Percentiles rank a stretch among this genome's conserved stretches.
phyloP scores from a whole-genome alignment of 495 filamentous ascomycete genomes.

The Viridothelium virens region DNA sequence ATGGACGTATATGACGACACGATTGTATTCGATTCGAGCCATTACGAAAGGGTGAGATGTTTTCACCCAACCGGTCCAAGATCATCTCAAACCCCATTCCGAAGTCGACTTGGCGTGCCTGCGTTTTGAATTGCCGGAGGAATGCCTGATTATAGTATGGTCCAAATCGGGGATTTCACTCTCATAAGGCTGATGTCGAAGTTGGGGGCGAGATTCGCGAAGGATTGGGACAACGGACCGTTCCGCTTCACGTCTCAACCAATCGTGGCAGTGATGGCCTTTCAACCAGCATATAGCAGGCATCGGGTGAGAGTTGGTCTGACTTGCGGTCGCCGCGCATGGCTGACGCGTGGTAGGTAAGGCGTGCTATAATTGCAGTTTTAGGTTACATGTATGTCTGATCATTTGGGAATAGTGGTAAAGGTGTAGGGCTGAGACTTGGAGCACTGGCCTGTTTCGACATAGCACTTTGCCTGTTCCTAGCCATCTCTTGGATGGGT shows the following conservation, averaged over 20 bases:
- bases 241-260: conserved; percentile 1
- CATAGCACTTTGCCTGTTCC: background rate
- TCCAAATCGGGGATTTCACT: background rate
- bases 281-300: background rate
- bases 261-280: background rate
- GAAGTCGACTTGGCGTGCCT: background rate
- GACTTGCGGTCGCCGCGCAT: background rate
- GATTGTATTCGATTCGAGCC: background rate
- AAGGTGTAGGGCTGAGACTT: background rate
- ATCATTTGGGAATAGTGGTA: background rate
- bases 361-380: too few relatives aligned
- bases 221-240: conserved; percentile 1
- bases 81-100: background rate
- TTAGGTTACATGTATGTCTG: background rate
- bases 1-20: conserved; percentile 8
- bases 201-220: background rate
- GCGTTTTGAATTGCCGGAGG: background rate
- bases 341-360: too few relatives aligned
- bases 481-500: background rate
- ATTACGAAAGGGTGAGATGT: background rate
- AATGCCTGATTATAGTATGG: background rate
- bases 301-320: background rate
- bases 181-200: background rate
- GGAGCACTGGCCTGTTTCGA: background rate
- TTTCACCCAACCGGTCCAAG: background rate